These are phyloP conservation scores for Dentipellis sp. DNA, from an alignment of 768 basidiomycete species.

Conservation along the genomic window DNA sequence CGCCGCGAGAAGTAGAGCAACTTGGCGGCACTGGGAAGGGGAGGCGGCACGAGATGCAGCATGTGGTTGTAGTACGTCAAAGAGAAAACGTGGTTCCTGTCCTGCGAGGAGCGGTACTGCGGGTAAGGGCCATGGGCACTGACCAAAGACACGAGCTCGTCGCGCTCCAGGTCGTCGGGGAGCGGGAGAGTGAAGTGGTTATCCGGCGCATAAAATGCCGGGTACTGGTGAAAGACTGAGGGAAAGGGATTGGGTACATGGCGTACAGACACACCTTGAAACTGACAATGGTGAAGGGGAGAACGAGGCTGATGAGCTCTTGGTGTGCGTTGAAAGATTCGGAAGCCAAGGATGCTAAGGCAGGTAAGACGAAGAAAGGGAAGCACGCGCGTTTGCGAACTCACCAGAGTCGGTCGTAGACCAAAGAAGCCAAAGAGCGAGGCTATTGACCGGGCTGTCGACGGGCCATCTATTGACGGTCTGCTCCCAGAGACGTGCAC, in stretches of 20 bases:
- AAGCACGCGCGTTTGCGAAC: constrained; percentile 14
- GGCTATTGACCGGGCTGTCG: constrained; percentile 38
- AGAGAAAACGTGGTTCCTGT: constrained; percentile 8
- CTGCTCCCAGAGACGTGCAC: constrained; percentile 36
- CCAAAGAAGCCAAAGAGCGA: constrained; percentile 60
- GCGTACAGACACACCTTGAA: constrained; percentile 25
- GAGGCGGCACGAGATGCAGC: constrained; percentile 28
- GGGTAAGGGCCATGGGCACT: constrained; percentile 40
- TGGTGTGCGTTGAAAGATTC: constrained; percentile 22
- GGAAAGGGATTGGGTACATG: constrained; percentile 32
- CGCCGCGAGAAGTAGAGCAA: constrained; percentile 53
- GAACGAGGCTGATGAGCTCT: constrained; percentile 17
- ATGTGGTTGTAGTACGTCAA: constrained; percentile 14
- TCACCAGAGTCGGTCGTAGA: constrained; percentile 42
- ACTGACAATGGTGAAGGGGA: constrained; percentile 16
- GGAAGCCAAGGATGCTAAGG: constrained; percentile 18
- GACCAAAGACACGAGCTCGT: constrained; percentile 21
- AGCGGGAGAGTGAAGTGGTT: constrained; percentile 51
- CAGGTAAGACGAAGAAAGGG: neutral
- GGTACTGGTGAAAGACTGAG: constrained; percentile 37
- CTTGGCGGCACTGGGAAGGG: constrained; percentile 48
- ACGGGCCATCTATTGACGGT: constrained; percentile 44
- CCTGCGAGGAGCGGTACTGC: constrained; percentile 25
- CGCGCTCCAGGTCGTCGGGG: constrained; percentile 12
- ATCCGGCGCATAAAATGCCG: constrained; percentile 50